phyloP scores from a whole-genome alignment of 1,139 yeast genomes.

The Taphrina populina region DNA sequence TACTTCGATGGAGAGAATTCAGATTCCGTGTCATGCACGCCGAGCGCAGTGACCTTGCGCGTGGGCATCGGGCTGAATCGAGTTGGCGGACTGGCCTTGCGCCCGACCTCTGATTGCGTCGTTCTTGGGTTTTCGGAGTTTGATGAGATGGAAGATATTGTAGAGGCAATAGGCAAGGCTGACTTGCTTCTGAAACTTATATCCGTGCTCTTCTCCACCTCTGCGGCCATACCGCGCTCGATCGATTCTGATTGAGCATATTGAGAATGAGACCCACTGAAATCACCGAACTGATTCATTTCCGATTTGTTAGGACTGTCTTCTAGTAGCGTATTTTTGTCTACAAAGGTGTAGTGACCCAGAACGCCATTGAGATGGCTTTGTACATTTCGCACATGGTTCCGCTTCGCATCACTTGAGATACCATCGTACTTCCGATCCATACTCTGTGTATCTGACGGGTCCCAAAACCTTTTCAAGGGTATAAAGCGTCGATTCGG shows the following conservation, averaged over 20 bases:
- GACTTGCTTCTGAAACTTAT: conserved; percentile 24
- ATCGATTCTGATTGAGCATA: conserved; percentile 10
- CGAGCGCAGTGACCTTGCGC: conserved; percentile 29
- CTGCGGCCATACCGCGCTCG: conserved; percentile 30
- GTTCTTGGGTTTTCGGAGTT: conserved; percentile 18
- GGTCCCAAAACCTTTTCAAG: too few species aligned
- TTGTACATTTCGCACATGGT: conserved; percentile 7
- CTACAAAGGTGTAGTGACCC: conserved; percentile 10
- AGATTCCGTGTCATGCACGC: conserved; percentile 26
- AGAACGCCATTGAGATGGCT: conserved; percentile 12
- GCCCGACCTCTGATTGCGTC: conserved; percentile 18
- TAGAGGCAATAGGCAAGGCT: conserved; percentile 21
- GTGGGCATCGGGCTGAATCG: conserved; percentile 28
- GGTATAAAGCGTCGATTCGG: too few species aligned
- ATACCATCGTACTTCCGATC: too few species aligned
- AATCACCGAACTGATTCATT: conserved; percentile 27
- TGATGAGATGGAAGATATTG: conserved; percentile 19
- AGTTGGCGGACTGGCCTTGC: conserved; percentile 3
- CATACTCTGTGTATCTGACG: too few species aligned
- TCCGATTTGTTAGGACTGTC: conserved; percentile 28
- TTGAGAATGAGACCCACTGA: conserved; percentile 26
- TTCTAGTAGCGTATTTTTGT: conserved; percentile 26
- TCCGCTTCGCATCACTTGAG: conserved; percentile 1
- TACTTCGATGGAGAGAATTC: conserved; percentile 25
- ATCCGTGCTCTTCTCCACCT: conserved; percentile 2